Conservation (phyloP, 441 rosid species). For the Pelargonium citronellum region DNA sequence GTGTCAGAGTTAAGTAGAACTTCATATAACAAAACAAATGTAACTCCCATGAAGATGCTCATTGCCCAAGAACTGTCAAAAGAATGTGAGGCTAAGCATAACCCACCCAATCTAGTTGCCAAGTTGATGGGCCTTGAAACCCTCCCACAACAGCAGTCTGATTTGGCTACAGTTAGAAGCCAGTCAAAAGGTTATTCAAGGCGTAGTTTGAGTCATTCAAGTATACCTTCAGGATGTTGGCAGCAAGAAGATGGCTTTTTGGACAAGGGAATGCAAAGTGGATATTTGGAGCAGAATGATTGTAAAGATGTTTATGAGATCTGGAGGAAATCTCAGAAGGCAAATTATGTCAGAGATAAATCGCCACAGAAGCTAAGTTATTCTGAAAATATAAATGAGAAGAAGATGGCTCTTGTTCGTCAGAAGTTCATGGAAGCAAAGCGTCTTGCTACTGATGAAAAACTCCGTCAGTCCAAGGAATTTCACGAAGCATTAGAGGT, state of each 20-base stretch:
- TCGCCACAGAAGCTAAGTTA: slow-evolving; percentile 46
- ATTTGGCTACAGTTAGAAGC: slow-evolving; percentile 38
- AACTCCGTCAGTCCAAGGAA: slow-evolving; percentile 66
- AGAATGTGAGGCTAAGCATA: slow-evolving; percentile 51
- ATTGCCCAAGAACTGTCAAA: slow-evolving; percentile 80
- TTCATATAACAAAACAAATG: slow-evolving; percentile 50
- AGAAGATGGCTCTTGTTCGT: slow-evolving; percentile 65
- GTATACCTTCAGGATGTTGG: slow-evolving; percentile 33
- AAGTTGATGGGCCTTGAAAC: slow-evolving; percentile 96
- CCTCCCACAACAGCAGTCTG: slow-evolving; percentile 50
- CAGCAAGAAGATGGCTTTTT: slow-evolving; percentile 38
- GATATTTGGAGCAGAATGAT: slow-evolving; percentile 41
- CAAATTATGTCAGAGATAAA: slow-evolving; percentile 38
- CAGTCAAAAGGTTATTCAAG: slow-evolving; percentile 45
- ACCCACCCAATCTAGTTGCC: slow-evolving; percentile 75
- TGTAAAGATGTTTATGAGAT: slow-evolving; percentile 68
- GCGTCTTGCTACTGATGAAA: slow-evolving; percentile 68
- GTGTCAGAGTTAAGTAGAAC: slow-evolving; percentile 58
- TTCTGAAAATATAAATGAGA: slow-evolving; percentile 38
- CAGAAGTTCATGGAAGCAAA: slow-evolving; percentile 87
- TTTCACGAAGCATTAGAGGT: slow-evolving; percentile 83
- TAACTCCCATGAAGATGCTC: slow-evolving; percentile 74
- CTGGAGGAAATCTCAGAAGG: slow-evolving; percentile 52
- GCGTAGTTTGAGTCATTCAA: slow-evolving; percentile 48
- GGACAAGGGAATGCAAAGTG: slow-evolving; percentile 44